A percentile compares a stretch with the other conserved stretches of the same genome.
Conservation (phyloP, 768 basidiomycete genomes). For the Dacryopinax primogenitus region DNA sequence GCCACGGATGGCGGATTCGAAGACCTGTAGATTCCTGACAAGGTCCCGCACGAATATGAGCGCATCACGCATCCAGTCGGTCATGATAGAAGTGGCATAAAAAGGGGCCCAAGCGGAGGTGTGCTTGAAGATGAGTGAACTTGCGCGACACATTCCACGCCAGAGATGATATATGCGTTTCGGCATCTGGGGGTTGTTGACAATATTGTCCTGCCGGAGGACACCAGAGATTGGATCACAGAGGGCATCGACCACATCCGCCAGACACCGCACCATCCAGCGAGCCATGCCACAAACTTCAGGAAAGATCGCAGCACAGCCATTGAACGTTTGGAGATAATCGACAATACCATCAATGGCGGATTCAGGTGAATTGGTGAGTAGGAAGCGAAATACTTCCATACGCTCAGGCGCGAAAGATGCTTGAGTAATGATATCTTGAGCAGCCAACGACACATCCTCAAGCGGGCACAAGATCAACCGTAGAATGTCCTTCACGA, state of each 20-base stretch:
- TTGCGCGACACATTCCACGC: constrained; percentile 64
- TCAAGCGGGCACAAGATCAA: constrained; percentile 76
- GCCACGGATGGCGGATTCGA: constrained; percentile 50
- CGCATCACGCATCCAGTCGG: constrained; percentile 96
- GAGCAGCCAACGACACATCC: constrained; percentile 58
- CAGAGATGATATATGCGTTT: constrained; percentile 58
- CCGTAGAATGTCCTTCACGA: constrained; percentile 46
- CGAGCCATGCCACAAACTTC: constrained; percentile 86
- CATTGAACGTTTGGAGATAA: constrained; percentile 54
- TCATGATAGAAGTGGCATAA: constrained; percentile 74
- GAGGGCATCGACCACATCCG: constrained; percentile 81
- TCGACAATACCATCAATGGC: constrained; percentile 57
- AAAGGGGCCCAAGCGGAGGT: constrained; percentile 72
- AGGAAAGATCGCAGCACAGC: constrained; percentile 48
- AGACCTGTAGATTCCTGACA: constrained; percentile 62
- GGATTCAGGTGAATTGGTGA: constrained; percentile 51
- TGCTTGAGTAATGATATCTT: constrained; percentile 68
- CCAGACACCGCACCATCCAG: constrained; percentile 80
- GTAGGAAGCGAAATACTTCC: constrained; percentile 72
- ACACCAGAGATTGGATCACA: constrained; percentile 58
- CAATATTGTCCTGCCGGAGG: constrained; percentile 34
- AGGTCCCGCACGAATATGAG: constrained; percentile 84
- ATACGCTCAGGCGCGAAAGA: constrained; percentile 81
- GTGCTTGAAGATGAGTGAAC: constrained; percentile 71
- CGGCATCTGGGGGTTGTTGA: constrained; percentile 35